These are phyloP conservation scores for Sporisorium exsertum DNA, from an alignment of 1,284 basidiomycete genomes.

Conservation along the genomic window DNA sequence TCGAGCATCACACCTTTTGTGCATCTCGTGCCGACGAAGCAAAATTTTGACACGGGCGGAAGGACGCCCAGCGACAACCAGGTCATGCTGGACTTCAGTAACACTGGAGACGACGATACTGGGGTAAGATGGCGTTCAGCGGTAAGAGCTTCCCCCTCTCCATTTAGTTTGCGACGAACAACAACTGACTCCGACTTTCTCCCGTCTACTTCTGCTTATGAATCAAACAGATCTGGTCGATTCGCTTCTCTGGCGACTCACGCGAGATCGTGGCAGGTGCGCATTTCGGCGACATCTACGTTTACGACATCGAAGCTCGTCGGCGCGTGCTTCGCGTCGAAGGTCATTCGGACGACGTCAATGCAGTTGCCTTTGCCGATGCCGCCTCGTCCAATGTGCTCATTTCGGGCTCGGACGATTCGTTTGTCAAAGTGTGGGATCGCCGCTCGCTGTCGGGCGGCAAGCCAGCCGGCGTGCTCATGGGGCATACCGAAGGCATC, in stretches of 20 bases:
- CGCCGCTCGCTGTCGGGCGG: constrained; percentile 82
- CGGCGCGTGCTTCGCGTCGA: constrained; percentile 82
- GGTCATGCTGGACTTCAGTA: constrained; percentile 68
- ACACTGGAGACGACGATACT: constrained; percentile 69
- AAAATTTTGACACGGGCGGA: constrained; percentile 47
- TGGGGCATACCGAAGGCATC: constrained; percentile 85
- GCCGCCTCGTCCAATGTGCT: constrained; percentile 90
- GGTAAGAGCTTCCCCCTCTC: constrained; percentile 41
- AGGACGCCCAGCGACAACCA: constrained; percentile 51
- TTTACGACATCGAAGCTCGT: constrained; percentile 83
- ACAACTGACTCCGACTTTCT: neutral
- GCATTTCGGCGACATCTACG: constrained; percentile 79
- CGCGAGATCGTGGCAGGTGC: constrained; percentile 82
- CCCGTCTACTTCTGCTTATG: neutral
- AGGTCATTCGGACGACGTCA: constrained; percentile 91
- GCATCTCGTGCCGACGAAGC: constrained; percentile 85
- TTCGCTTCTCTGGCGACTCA: constrained; percentile 94
- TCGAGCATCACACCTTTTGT: constrained; percentile 73
- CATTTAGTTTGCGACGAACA: neutral
- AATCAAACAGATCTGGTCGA: constrained; percentile 80
- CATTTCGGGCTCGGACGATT: constrained; percentile 92
- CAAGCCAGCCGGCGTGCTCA: constrained; percentile 89
- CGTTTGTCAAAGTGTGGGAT: constrained; percentile 94
- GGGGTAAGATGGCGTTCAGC: constrained; percentile 62
- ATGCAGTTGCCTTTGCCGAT: constrained; percentile 94